Base-by-base conservation (phyloP, 169 alveolate genomes). In the Eimeria necatrix region DNA sequence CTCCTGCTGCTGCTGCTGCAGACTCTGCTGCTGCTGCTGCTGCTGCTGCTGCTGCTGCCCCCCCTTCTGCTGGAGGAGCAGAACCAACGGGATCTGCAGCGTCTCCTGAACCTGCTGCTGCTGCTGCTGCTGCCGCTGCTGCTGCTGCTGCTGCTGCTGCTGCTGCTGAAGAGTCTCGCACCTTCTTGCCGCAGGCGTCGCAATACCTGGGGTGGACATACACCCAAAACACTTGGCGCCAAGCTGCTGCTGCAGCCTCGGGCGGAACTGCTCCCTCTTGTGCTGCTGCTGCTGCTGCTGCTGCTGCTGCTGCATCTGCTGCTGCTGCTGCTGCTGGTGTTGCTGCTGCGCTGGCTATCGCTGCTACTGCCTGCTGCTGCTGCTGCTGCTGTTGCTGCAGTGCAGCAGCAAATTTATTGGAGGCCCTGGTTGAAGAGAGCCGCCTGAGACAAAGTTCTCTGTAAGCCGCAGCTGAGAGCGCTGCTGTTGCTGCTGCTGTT, bases 281-380 rank as follows among this genome's bases (percentile, higher is more conserved):
- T n/a, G n/a, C n/a, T 56, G 64, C 64, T 56, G 64, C 64, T 56
- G 64, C 64, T 56, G 64, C 64, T 56, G 64, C 64, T 56, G 64
- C 64, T 56, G 64, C 64, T 56, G 64, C 64, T 56, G 64, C 64
- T 56, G 64, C 64, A 9, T 8, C 64, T 56, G 64, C 64, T 56
- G 64, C 64, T 56, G 64, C 64, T 56, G 64, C 64, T 56, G 64
- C 64, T 14, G 20, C 64, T 56, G 20, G 20, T 9, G 20, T 56
- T 56, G 64, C 64, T 56, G 8, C 64, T 56, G 64, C 64, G 8
- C 20, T 14, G 8, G 64, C 64, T 56, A 14, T 14, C 14, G 64
- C 64, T 56, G 64, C 64, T 56, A 14, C 64, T 56, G 64, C 64
- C 64, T 56, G 64, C 64, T n/a, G n/a, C n/a, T n/a, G n/a, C n/a